Evolutionary conservation across 257 asterid species (phyloP).

Genomic region (Parsonsia alboflavescens): DNA sequence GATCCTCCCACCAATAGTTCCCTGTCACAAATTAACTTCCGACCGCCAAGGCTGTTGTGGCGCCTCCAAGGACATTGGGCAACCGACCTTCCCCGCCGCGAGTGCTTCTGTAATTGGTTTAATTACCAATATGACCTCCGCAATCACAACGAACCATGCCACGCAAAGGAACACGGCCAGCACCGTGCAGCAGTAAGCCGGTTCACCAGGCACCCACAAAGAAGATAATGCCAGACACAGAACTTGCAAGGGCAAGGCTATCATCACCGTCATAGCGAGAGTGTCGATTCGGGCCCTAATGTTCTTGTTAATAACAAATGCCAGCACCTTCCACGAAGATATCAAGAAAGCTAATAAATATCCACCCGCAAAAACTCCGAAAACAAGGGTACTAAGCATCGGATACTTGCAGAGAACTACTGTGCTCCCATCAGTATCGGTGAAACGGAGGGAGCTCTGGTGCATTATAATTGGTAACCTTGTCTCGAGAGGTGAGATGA

Average conservation of each 20-base stretch:
- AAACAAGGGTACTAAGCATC: slow-evolving; percentile 44
- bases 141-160: slow-evolving; percentile 43
- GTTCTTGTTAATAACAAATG: slow-evolving; percentile 60
- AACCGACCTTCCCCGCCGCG: slow-evolving; percentile 35
- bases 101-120: slow-evolving; percentile 61
- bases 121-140: slow-evolving; percentile 54
- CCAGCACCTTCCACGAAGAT: slow-evolving; percentile 62
- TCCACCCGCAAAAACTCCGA: slow-evolving; percentile 41
- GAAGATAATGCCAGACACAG: slow-evolving; percentile 44
- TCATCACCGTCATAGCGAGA: slow-evolving; percentile 49
- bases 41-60: slow-evolving; percentile 12
- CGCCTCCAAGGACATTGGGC: slow-evolving; percentile 7
- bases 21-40: not conserved
- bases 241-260: slow-evolving; percentile 54
- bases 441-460: slow-evolving; percentile 29
- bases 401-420: slow-evolving; percentile 62
- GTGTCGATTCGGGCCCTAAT: slow-evolving; percentile 46
- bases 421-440: slow-evolving; percentile 30
- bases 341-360: slow-evolving; percentile 49
- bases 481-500: slow-evolving; percentile 35
- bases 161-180: slow-evolving; percentile 45
- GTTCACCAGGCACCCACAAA: slow-evolving; percentile 48
- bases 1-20: not conserved
- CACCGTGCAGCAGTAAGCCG: slow-evolving; percentile 30
- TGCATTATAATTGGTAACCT: slow-evolving; percentile 45